Evolutionary conservation across 495 filamentous ascomycete genomes (phyloP).

Genomic region (Tuber brumale): DNA sequence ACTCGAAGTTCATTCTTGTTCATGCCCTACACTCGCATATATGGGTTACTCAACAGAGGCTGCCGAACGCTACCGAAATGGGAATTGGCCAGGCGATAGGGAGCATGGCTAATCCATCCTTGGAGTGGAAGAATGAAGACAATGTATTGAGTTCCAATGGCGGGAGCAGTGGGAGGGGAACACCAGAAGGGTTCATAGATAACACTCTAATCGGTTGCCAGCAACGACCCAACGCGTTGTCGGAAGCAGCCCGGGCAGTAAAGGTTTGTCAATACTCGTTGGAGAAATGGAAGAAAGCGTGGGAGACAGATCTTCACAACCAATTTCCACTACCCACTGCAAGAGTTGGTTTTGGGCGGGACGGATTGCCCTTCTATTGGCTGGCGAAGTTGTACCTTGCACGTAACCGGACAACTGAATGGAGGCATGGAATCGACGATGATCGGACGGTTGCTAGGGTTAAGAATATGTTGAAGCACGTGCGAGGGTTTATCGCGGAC

Average conservation of each 20-base stretch:
- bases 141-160: constrained; percentile 41
- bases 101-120: constrained; percentile 21
- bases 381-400: constrained; percentile 49
- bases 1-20: constrained; percentile 63
- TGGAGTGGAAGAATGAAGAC: constrained; percentile 41
- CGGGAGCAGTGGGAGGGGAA: constrained; percentile 48
- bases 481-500: constrained; percentile 46
- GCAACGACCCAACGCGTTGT: constrained; percentile 25
- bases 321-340: constrained; percentile 54
- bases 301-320: constrained; percentile 58
- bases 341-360: constrained; percentile 57
- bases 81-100: constrained; percentile 23
- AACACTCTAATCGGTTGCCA: constrained; percentile 10
- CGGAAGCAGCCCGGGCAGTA: constrained; percentile 39
- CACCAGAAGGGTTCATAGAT: constrained; percentile 46
- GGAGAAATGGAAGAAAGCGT: constrained; percentile 59
- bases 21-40: constrained; percentile 57
- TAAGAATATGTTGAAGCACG: constrained; percentile 54
- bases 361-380: constrained; percentile 62
- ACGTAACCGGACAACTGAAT: constrained; percentile 29
- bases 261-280: constrained; percentile 46
- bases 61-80: constrained; percentile 31
- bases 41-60: constrained; percentile 43
- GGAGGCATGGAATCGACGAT: constrained; percentile 35
- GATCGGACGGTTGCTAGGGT: constrained; percentile 54